A percentile compares a stretch with the other conserved stretches of the same genome.
These are phyloP conservation scores for Rhazya stricta DNA, from an alignment of 257 asterid species.

Conservation along the genomic window DNA sequence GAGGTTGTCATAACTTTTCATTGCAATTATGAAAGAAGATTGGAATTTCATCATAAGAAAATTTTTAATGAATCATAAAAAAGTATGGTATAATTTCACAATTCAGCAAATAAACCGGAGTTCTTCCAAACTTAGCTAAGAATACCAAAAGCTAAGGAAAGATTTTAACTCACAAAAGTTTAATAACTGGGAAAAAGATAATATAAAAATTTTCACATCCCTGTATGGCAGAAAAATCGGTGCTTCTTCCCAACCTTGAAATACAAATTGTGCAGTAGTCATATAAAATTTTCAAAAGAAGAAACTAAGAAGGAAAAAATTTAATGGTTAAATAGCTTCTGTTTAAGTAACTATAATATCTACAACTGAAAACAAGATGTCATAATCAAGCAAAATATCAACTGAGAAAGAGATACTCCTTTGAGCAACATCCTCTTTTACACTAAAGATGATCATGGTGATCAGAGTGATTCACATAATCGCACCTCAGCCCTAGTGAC, in stretches of 20 bases:
- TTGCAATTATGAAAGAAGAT: neutral
- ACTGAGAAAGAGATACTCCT: conserved; percentile 1
- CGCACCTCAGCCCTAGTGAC: conserved; percentile 77
- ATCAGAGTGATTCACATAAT: conserved; percentile 19
- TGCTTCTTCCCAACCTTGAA: neutral
- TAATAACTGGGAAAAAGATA: neutral
- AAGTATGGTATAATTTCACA: neutral
- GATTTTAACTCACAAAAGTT: neutral
- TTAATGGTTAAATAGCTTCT: neutral
- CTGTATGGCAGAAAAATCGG: neutral
- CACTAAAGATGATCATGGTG: conserved; percentile 10
- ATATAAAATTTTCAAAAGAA: neutral
- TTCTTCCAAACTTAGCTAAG: neutral
- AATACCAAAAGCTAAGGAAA: neutral
- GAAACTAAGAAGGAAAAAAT: neutral
- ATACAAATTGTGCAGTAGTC: neutral
- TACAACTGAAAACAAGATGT: neutral
- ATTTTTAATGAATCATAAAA: neutral
- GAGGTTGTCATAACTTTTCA: neutral
- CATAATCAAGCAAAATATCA: neutral
- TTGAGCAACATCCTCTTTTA: neutral
- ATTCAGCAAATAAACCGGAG: neutral
- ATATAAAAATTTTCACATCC: neutral
- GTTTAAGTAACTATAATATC: neutral
- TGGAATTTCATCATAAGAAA: neutral